Conservation (phyloP, 1,139 yeast species). For the Debaryomyces sp. region DNA sequence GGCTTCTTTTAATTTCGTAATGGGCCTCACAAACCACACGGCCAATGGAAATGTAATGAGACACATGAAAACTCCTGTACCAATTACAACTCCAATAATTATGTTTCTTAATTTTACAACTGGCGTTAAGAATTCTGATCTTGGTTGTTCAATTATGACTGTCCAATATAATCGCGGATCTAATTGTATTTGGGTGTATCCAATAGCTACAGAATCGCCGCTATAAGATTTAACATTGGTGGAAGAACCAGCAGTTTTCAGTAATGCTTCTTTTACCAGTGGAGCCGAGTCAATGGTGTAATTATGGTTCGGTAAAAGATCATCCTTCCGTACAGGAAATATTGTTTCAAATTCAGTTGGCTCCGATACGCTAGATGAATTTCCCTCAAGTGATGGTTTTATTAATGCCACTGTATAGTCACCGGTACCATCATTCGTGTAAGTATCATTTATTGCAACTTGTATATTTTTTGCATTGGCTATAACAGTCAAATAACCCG, state of each 20-base stretch:
- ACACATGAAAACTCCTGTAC: conserved; percentile 75
- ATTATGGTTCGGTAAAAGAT: conserved; percentile 23
- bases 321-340: conserved; percentile 27
- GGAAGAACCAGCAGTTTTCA: conserved; percentile 49
- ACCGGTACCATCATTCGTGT: conserved; percentile 14
- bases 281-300: conserved; percentile 34
- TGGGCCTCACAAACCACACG: conserved; percentile 83
- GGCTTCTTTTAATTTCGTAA: conserved; percentile 77
- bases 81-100: conserved; percentile 77
- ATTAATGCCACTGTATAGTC: conserved; percentile 40
- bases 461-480: conserved; percentile 59
- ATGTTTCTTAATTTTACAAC: conserved; percentile 63
- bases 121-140: conserved; percentile 63
- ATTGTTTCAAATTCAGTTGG: conserved; percentile 39
- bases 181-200: conserved; percentile 61
- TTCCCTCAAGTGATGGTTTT: conserved; percentile 30
- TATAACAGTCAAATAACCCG: conserved; percentile 74
- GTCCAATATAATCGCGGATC: conserved; percentile 64
- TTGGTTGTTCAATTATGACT: conserved; percentile 70
- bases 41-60: conserved; percentile 80
- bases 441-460: conserved; percentile 52
- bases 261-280: conserved; percentile 45
- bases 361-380: conserved; percentile 7
- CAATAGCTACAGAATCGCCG: conserved; percentile 62
- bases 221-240: conserved; percentile 45